Evolutionary conservation across 2,329 filamentous ascomycete species (phyloP).

Genomic region (Phialophora verrucosa): DNA sequence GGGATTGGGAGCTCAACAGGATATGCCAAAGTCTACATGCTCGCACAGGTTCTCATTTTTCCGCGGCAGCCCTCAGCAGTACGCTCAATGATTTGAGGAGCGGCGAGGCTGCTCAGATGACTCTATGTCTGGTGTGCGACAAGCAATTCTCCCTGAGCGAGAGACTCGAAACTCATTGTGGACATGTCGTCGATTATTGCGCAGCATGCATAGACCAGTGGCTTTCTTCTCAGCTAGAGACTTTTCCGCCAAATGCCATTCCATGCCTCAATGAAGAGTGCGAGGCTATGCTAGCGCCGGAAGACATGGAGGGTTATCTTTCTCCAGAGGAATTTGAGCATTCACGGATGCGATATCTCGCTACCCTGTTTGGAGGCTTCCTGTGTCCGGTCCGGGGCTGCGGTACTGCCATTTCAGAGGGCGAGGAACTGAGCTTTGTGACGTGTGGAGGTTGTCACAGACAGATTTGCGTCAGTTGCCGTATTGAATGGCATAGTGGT

Average conservation of each 20-base stretch:
- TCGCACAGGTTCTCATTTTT: not conserved
- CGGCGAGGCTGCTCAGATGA: not conserved
- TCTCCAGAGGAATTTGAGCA: not conserved
- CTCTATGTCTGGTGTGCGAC: not conserved
- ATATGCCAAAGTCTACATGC: not conserved
- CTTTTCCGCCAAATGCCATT: not conserved
- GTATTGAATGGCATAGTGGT: not conserved
- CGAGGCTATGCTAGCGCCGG: not conserved
- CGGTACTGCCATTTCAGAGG: not conserved
- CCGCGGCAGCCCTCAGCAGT: not conserved
- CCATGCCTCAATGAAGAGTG: not conserved
- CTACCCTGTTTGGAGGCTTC: not conserved
- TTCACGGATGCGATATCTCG: not conserved
- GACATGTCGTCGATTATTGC: not conserved
- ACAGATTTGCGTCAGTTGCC: not conserved
- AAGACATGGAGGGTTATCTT: not conserved
- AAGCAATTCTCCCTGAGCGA: not conserved
- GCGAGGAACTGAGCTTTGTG: not conserved
- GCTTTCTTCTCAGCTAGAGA: not conserved
- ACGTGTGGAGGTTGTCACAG: not conserved
- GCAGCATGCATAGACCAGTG: not conserved
- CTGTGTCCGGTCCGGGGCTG: not conserved
- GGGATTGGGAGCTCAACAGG: not conserved
- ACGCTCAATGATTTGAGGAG: not conserved
- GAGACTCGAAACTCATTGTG: conserved; percentile 2